A percentile compares a stretch with the other conserved stretches of the same genome.
Evolutionary conservation across 2,329 filamentous ascomycete species (phyloP).

Genomic region (Hypoxylon sp.): DNA sequence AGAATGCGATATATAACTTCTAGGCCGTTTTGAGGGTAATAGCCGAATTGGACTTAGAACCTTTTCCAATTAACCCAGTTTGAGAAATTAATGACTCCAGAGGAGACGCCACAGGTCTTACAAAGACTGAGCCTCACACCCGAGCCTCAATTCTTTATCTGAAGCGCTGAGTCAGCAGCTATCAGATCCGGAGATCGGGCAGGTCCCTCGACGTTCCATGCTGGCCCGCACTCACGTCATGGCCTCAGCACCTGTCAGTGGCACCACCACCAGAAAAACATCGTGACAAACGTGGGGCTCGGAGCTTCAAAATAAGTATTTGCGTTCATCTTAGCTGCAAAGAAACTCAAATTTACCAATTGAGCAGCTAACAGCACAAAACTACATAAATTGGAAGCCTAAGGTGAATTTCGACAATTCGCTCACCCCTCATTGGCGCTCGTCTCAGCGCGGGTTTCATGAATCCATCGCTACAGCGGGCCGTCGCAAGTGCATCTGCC

Average conservation of each 20-base stretch:
- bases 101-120: conserved; percentile 12
- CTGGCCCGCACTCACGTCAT: conserved; percentile 34
- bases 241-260: conserved; percentile 26
- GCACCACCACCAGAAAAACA: conserved; percentile 31
- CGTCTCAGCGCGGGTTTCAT: conserved; percentile 35
- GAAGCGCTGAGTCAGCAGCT: conserved; percentile 33
- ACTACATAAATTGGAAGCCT: conserved; percentile 1
- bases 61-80: neutral
- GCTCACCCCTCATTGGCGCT: conserved; percentile 1
- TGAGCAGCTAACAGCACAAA: neutral
- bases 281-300: conserved; percentile 40
- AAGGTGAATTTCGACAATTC: neutral
- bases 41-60: neutral
- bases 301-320: conserved; percentile 22
- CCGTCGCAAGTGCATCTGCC: conserved; percentile 35
- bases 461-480: conserved; percentile 37
- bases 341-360: neutral
- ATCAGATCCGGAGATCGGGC: conserved; percentile 37
- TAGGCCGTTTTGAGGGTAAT: neutral
- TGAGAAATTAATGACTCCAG: neutral
- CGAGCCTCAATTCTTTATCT: conserved; percentile 18
- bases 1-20: neutral
- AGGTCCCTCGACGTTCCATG: conserved; percentile 19
- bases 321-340: conserved; percentile 1
- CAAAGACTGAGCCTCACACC: conserved; percentile 3